phyloP scores from a whole-genome alignment of 257 asterid species.

The Leptodermis oblonga region DNA sequence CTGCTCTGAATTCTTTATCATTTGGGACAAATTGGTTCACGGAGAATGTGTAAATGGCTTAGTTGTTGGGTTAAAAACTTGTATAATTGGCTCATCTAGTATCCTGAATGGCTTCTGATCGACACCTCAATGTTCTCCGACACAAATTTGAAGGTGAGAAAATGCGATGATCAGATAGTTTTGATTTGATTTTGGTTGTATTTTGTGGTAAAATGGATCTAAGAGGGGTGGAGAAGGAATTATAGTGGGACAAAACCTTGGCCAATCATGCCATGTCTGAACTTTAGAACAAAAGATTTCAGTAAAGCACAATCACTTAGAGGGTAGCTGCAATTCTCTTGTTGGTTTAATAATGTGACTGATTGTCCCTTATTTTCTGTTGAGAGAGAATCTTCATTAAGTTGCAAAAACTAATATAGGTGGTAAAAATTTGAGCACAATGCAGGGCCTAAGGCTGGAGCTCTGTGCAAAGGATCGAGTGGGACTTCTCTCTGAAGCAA shows the following conservation, averaged over 20 bases:
- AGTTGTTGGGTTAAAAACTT: background rate
- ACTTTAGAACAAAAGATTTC: background rate
- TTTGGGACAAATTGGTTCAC: background rate
- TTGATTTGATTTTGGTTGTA: slow-evolving; percentile 5
- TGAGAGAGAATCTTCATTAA: background rate
- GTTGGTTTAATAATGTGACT: background rate
- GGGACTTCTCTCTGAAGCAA: slow-evolving; percentile 87
- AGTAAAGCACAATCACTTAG: background rate
- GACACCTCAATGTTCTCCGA: background rate
- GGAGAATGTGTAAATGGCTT: background rate
- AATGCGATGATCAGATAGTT: background rate
- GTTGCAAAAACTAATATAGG: slow-evolving; percentile 6
- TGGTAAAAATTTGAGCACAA: slow-evolving; percentile 7
- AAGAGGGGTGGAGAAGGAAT: background rate
- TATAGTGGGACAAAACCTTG: background rate
- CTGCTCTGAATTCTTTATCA: background rate
- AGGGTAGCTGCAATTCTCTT: background rate
- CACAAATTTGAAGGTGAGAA: background rate
- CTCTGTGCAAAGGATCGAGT: slow-evolving; percentile 92
- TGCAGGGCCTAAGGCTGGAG: slow-evolving; percentile 81
- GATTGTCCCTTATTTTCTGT: background rate
- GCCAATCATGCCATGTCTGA: background rate
- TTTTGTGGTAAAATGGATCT: background rate
- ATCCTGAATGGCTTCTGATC: background rate
- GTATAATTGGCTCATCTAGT: background rate